A percentile compares a stretch with the other conserved stretches of the same genome.
Conservation (phyloP, 2,329 filamentous ascomycete genomes). For the Ascosphaera aggregata region DNA sequence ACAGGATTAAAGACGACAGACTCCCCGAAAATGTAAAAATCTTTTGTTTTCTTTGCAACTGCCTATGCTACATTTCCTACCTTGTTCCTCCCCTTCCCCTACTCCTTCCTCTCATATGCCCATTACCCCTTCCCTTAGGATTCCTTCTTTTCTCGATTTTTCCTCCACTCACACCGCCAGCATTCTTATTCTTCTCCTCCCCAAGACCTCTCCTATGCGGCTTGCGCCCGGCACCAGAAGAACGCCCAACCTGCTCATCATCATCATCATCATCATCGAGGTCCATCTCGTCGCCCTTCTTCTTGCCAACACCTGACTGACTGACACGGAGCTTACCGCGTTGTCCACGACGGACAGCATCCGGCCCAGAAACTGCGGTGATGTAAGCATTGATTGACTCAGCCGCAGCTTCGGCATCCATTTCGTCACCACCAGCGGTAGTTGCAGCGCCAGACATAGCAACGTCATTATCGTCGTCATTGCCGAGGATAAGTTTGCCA, state of each 20-base stretch:
- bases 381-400: constrained; percentile 37
- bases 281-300: constrained; percentile 19
- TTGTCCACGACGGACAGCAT: constrained; percentile 33
- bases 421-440: background rate
- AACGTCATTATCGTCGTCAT: constrained; percentile 13
- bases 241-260: constrained; percentile 3
- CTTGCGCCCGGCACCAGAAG: constrained; percentile 10
- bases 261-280: constrained; percentile 26
- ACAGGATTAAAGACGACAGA: too few species aligned
- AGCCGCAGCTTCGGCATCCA: constrained; percentile 6
- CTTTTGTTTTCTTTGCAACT: too few species aligned
- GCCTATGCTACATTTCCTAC: too few species aligned
- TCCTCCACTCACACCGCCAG: constrained; percentile 8
- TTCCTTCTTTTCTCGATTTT: constrained; percentile 8
- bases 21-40: too few species aligned
- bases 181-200: constrained; percentile 10
- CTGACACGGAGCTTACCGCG: constrained; percentile 38
- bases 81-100: constrained; percentile 8
- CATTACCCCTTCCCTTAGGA: constrained; percentile 6
- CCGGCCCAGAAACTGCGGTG: constrained; percentile 34
- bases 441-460: constrained; percentile 25
- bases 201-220: constrained; percentile 10
- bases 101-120: constrained; percentile 2
- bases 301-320: constrained; percentile 16
- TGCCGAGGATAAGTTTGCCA: constrained; percentile 21